Percentiles rank a stretch among this genome's conserved stretches.
Conservation (phyloP, 352 stramenopile genomes). For the Phytophthora sp. region DNA sequence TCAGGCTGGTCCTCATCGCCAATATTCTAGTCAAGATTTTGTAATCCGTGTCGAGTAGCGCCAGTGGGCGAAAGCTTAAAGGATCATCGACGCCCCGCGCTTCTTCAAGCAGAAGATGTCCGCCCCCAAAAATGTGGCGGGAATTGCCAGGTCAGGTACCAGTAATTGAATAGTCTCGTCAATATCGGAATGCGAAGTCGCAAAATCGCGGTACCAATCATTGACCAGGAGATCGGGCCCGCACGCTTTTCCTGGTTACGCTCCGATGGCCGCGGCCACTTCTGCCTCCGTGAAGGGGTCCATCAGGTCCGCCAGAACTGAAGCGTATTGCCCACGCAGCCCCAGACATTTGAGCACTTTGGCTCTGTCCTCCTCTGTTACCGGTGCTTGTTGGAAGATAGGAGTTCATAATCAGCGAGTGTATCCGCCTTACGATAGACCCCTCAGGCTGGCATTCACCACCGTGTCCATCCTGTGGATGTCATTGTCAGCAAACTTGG, state of each 20-base stretch:
- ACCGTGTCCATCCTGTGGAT: too few relatives aligned
- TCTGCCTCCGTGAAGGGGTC: too few relatives aligned
- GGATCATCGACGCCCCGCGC: background rate
- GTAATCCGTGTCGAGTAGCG: constrained; percentile 14
- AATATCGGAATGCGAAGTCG: background rate
- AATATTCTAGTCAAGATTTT: constrained; percentile 20
- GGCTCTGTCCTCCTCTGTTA: too few relatives aligned
- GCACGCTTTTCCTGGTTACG: background rate
- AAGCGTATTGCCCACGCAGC: too few relatives aligned
- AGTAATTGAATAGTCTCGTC: background rate
- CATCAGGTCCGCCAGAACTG: too few relatives aligned
- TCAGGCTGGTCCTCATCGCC: background rate
- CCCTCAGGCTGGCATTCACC: too few relatives aligned
- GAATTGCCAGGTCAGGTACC: background rate
- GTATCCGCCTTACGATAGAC: too few relatives aligned
- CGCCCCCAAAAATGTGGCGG: background rate
- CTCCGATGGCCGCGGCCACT: too few relatives aligned
- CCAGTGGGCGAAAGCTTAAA: constrained; percentile 12
- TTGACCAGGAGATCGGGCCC: constrained; percentile 1
- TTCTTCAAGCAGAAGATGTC: constrained; percentile 18
- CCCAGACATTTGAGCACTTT: too few relatives aligned
- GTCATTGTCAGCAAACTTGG: too few relatives aligned
- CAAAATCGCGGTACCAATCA: constrained; percentile 7
- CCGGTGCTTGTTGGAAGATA: too few relatives aligned
- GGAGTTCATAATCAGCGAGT: too few relatives aligned